Evolutionary conservation across 2,329 filamentous ascomycete genomes (phyloP).

Genomic region (Aspergillus sergii): DNA sequence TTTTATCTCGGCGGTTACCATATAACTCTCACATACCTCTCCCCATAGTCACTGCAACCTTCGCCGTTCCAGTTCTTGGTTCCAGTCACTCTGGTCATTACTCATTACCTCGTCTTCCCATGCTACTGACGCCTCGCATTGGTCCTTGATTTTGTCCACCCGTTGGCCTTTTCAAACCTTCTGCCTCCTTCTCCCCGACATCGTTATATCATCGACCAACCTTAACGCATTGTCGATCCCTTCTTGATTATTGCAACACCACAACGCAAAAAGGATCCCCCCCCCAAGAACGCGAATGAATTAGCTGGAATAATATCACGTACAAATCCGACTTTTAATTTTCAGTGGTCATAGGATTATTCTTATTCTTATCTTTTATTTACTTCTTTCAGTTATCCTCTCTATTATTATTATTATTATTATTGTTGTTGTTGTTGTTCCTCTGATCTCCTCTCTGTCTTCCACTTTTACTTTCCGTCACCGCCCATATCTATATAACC

Average conservation of each 20-base stretch:
- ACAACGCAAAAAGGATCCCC: too few species aligned
- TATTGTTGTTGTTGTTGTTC: too few species aligned
- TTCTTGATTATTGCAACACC: not conserved
- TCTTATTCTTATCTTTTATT: not conserved
- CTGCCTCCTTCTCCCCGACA: conserved; percentile 1
- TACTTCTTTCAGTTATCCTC: not conserved
- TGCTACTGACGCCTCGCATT: not conserved
- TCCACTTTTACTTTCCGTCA: not conserved
- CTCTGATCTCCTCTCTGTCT: not conserved
- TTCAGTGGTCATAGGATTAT: not conserved
- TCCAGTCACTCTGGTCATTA: conserved; percentile 6
- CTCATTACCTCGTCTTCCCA: conserved; percentile 13
- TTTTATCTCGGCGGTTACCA: not conserved
- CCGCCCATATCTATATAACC: conserved; percentile 9
- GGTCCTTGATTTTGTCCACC: conserved; percentile 3
- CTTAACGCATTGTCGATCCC: conserved; percentile 6
- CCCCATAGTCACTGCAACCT: conserved; percentile 6
- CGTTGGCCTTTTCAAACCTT: conserved; percentile 6
- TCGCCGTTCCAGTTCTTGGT: conserved; percentile 2
- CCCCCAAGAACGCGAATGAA: not conserved
- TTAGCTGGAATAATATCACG: not conserved
- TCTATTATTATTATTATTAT: not conserved
- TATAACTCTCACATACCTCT: not conserved
- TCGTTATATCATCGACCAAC: conserved; percentile 11
- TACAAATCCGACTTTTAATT: not conserved